phyloP scores from a whole-genome alignment of 805 yeast genomes.

The Yarrowia bubula region DNA sequence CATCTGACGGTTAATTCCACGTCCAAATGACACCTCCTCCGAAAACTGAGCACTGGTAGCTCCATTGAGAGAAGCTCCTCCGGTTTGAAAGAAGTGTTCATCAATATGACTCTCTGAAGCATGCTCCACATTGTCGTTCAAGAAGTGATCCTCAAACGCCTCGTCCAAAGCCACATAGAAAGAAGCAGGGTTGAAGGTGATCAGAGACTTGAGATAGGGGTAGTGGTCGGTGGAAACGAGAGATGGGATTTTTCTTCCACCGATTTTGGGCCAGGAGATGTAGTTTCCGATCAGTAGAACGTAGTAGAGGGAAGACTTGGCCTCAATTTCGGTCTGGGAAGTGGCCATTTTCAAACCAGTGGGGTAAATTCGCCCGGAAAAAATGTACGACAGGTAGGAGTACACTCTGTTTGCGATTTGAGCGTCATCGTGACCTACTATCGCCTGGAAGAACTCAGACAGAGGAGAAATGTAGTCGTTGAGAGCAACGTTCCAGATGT shows the following conservation, averaged over 20 bases:
- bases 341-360: constrained; percentile 52
- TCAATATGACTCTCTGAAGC: constrained; percentile 40
- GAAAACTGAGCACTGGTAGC: constrained; percentile 3
- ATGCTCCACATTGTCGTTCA: constrained; percentile 50
- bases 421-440: constrained; percentile 30
- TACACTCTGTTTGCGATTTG: constrained; percentile 43
- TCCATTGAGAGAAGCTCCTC: constrained; percentile 16
- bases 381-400: constrained; percentile 62
- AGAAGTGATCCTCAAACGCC: constrained; percentile 72
- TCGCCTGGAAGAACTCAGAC: constrained; percentile 50
- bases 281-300: constrained; percentile 55
- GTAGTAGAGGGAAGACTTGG: constrained; percentile 54
- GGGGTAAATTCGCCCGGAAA: constrained; percentile 82
- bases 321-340: constrained; percentile 39
- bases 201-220: constrained; percentile 63
- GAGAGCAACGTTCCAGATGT: constrained; percentile 68
- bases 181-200: constrained; percentile 56
- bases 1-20: constrained; percentile 65
- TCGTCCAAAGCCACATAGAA: constrained; percentile 71
- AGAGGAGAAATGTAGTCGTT: constrained; percentile 73
- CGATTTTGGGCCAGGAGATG: constrained; percentile 4
- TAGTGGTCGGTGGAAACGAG: constrained; percentile 41
- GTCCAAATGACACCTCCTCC: constrained; percentile 34
- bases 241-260: constrained; percentile 11
- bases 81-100: constrained; percentile 30